Conservation (phyloP, 1,284 basidiomycete genomes). For the Tylopilus sp. region DNA sequence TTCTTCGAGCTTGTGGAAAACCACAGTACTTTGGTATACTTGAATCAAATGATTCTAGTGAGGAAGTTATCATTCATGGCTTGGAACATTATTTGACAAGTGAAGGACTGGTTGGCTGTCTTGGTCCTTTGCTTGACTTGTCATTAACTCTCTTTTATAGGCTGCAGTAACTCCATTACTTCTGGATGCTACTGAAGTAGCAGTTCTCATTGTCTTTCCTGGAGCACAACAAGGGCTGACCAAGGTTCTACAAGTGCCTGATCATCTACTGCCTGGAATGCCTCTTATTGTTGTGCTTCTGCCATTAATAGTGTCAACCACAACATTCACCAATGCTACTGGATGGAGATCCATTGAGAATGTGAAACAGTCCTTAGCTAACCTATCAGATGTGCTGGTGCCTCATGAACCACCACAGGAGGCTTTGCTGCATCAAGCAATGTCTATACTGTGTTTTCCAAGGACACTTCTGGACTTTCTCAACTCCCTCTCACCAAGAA, state of each 20-base stretch:
- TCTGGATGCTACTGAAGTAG: slow-evolving; percentile 42
- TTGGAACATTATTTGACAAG: slow-evolving; percentile 46
- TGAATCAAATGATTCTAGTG: slow-evolving; percentile 38
- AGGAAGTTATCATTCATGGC: slow-evolving; percentile 40
- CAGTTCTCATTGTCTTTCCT: slow-evolving; percentile 45
- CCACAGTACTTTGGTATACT: slow-evolving; percentile 51
- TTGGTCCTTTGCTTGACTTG: background rate
- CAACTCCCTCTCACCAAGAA: slow-evolving; percentile 14
- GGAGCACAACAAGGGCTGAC: slow-evolving; percentile 26
- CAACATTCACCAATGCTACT: slow-evolving; percentile 7
- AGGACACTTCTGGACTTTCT: slow-evolving; percentile 27
- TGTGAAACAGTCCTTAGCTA: slow-evolving; percentile 8
- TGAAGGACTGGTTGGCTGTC: slow-evolving; percentile 40
- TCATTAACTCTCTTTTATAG: slow-evolving; percentile 34
- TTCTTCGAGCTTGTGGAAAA: slow-evolving; percentile 47
- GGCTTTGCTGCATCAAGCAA: slow-evolving; percentile 21
- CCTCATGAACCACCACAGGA: slow-evolving; percentile 7
- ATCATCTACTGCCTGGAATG: slow-evolving; percentile 8
- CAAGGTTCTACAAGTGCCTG: slow-evolving; percentile 34
- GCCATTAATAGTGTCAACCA: slow-evolving; percentile 23
- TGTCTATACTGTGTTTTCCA: slow-evolving; percentile 28
- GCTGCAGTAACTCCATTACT: slow-evolving; percentile 46
- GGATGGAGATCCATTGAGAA: slow-evolving; percentile 18
- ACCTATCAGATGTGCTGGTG: background rate
- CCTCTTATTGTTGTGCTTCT: slow-evolving; percentile 29